Percentiles rank a stretch among this genome's conserved stretches.
These are phyloP conservation scores for Ceratocystis cacaofunesta DNA, from an alignment of 2,329 filamentous ascomycete genomes.

Conservation along the genomic window DNA sequence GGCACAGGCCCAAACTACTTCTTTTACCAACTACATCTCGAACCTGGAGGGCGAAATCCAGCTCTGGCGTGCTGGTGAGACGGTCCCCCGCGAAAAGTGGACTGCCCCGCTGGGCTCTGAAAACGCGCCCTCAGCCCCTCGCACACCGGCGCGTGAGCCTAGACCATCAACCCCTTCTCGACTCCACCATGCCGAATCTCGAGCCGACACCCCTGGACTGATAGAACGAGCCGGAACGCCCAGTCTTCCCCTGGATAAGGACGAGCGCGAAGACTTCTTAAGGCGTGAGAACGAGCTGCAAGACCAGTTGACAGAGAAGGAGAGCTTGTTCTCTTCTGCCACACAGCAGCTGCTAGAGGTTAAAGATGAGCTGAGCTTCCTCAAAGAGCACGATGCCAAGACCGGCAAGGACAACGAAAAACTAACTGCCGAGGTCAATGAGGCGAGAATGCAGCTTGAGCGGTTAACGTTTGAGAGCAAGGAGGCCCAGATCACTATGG, in stretches of 20 bases:
- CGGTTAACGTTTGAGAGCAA: slow-evolving; percentile 92
- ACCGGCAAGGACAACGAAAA: slow-evolving; percentile 82
- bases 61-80: slow-evolving; percentile 74
- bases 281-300: slow-evolving; percentile 92
- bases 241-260: slow-evolving; percentile 78
- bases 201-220: slow-evolving; percentile 47
- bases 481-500: slow-evolving; percentile 94
- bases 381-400: slow-evolving; percentile 75
- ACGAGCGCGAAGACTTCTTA: slow-evolving; percentile 91
- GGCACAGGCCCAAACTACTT: slow-evolving; percentile 75
- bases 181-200: slow-evolving; percentile 37
- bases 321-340: slow-evolving; percentile 60
- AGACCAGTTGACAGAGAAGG: slow-evolving; percentile 87
- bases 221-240: slow-evolving; percentile 79
- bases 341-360: slow-evolving; percentile 71
- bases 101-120: slow-evolving; percentile 37
- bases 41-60: slow-evolving; percentile 73
- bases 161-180: slow-evolving; percentile 34
- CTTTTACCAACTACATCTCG: slow-evolving; percentile 74
- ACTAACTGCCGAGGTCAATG: slow-evolving; percentile 72
- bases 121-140: slow-evolving; percentile 18
- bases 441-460: slow-evolving; percentile 92
- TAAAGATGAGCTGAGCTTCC: slow-evolving; percentile 68
- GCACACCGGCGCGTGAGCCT: slow-evolving; percentile 30
- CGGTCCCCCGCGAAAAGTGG: slow-evolving; percentile 82